Base-by-base conservation (phyloP, 169 alveolate genomes). In the Eimeria necatrix region DNA sequence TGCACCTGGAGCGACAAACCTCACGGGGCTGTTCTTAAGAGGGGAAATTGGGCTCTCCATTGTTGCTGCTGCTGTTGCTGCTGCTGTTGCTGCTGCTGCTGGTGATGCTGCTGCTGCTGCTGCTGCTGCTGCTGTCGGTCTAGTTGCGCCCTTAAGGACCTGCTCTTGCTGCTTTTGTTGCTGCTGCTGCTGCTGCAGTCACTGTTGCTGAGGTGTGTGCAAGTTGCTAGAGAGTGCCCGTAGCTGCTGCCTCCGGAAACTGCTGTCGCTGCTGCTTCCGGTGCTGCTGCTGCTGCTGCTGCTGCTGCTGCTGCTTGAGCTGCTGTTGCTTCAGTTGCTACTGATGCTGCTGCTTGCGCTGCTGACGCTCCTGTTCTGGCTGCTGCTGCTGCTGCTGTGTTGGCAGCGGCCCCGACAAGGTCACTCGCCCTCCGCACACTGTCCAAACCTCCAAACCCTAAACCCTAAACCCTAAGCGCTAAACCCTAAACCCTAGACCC, bases 391-490 rank as follows among this genome's bases (percentile, higher is more conserved):
- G 86, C 8, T 32, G 61, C 22, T 46, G 86, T 48, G 7, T 14
- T 18, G 0, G 73, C 73, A 61, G n/a, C 32, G n/a, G 73, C 73
- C 73, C 6, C 73, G n/a, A 24, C 18, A 16, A 14, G 41, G 41
- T 32, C 41, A 32, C 41, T n/a, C 9, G 81, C 81, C 18, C 16
- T 48, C 10, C 18, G 24, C 51, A 32, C 46, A 71, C 81, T 20
- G 26, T 20, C 14, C 14, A 74, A 74, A 49, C 85, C 85, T 74
- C 2, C 41, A 26, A 74, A 74, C 85, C 85, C 85, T 74, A 74
- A 74, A 74, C 85, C 85, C 85, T 74, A 74, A 74, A 74, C 85
- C 85, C 88, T 51, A 18, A 48, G 10, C 48, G 48, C 48, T 4
- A n/a, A n/a, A 9, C 10, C 88, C 56, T 51, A 78, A 14, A 78